Percentiles rank a stretch among this genome's conserved stretches.
phyloP scores from a whole-genome alignment of 2,329 filamentous ascomycete genomes.

The Ilyonectria sp. region DNA sequence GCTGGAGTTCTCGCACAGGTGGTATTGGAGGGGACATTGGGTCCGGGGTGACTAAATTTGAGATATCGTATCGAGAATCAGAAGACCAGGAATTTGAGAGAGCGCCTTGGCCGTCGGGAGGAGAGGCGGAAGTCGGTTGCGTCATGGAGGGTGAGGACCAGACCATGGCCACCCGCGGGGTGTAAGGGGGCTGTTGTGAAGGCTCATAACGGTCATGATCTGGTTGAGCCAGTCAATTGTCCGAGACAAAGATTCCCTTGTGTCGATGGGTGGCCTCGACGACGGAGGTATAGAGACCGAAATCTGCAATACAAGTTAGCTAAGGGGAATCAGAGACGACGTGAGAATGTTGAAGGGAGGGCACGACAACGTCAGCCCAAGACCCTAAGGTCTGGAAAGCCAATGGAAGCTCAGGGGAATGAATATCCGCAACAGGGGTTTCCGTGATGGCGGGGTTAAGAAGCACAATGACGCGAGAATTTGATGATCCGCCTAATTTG shows the following conservation, averaged over 20 bases:
- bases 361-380: background rate
- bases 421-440: background rate
- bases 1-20: slow-evolving; percentile 25
- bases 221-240: slow-evolving; percentile 56
- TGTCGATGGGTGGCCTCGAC: slow-evolving; percentile 89
- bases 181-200: slow-evolving; percentile 37
- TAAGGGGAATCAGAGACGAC: background rate
- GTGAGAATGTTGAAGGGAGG: background rate
- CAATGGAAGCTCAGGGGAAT: background rate
- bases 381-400: background rate
- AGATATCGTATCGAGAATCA: slow-evolving; percentile 22
- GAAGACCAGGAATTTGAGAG: slow-evolving; percentile 1
- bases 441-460: background rate
- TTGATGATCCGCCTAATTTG: slow-evolving; percentile 15
- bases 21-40: slow-evolving; percentile 18
- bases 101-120: slow-evolving; percentile 21
- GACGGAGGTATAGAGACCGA: slow-evolving; percentile 80
- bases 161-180: slow-evolving; percentile 57
- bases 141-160: slow-evolving; percentile 49
- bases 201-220: slow-evolving; percentile 45
- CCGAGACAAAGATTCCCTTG: slow-evolving; percentile 83
- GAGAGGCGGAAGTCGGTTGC: slow-evolving; percentile 11
- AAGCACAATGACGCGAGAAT: slow-evolving; percentile 41
- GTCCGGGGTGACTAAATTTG: slow-evolving; percentile 27
- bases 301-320: slow-evolving; percentile 69